These are phyloP conservation scores for Globisporangium perplexum DNA, from an alignment of 352 stramenopile genomes.

Conservation along the genomic window DNA sequence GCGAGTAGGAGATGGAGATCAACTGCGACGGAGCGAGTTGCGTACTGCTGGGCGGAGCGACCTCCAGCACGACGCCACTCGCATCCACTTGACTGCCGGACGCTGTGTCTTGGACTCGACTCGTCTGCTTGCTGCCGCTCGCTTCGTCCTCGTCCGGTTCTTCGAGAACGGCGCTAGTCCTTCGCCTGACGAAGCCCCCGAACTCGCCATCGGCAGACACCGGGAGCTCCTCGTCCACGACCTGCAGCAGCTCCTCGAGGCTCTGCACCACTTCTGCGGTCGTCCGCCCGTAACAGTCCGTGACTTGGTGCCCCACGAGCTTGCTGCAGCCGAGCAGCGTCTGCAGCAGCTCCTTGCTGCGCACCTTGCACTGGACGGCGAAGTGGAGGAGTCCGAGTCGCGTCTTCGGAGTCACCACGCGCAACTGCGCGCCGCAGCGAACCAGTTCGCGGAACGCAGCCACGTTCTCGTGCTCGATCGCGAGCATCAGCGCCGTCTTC, in stretches of 20 bases:
- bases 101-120: not conserved
- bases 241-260: constrained; percentile 9
- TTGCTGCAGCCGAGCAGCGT: constrained; percentile 8
- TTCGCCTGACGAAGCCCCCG: not conserved
- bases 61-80: not conserved
- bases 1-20: not conserved
- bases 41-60: not conserved
- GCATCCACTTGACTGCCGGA: not conserved
- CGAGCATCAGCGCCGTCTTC: constrained; percentile 49
- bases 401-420: constrained; percentile 32
- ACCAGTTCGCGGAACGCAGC: constrained; percentile 42
- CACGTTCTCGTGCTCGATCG: constrained; percentile 43
- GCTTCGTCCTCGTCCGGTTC: constrained; percentile 3
- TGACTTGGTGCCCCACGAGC: constrained; percentile 15
- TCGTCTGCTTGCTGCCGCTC: not conserved
- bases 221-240: not conserved
- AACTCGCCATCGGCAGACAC: not conserved
- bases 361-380: constrained; percentile 15
- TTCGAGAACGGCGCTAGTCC: constrained; percentile 11
- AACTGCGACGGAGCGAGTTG: not conserved
- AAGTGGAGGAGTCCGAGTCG: constrained; percentile 50
- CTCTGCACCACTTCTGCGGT: constrained; percentile 19
- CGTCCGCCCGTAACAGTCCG: constrained; percentile 33
- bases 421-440: constrained; percentile 34
- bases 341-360: constrained; percentile 12